phyloP scores from a whole-genome alignment of 177 flowering plant genomes.

The Vitis hybrid region DNA sequence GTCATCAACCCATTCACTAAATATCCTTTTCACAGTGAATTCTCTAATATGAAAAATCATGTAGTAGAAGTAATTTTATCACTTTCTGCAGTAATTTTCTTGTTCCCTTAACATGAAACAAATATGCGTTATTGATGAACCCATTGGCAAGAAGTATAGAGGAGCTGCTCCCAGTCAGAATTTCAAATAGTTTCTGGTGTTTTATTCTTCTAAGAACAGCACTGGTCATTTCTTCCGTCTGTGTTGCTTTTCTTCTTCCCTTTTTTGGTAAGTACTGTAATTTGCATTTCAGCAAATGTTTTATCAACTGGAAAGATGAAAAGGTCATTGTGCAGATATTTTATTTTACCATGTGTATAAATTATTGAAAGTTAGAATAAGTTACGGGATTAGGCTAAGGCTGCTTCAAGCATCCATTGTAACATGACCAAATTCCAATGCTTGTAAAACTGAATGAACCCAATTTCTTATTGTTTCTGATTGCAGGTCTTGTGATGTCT shows the following conservation, averaged over 20 bases:
- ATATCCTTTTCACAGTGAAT: slow-evolving; percentile 22
- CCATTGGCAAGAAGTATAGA: slow-evolving; percentile 86
- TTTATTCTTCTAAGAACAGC: slow-evolving; percentile 54
- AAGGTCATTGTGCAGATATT: too few species aligned
- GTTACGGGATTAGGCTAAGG: too few species aligned
- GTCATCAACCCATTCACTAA: slow-evolving; percentile 49
- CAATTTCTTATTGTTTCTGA: not conserved
- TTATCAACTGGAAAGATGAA: too few species aligned
- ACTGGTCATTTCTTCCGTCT: slow-evolving; percentile 68
- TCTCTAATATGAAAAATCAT: not conserved
- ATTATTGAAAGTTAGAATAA: too few species aligned
- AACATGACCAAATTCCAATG: not conserved
- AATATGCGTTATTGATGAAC: slow-evolving; percentile 74
- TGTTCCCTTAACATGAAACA: slow-evolving; percentile 49
- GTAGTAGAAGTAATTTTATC: not conserved
- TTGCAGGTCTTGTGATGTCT: slow-evolving; percentile 88
- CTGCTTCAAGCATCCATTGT: not conserved
- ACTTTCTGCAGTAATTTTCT: not conserved
- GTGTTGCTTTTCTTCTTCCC: slow-evolving; percentile 67
- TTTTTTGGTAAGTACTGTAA: slow-evolving; percentile 62
- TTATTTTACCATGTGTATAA: too few species aligned
- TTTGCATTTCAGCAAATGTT: not conserved
- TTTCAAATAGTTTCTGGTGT: slow-evolving; percentile 38
- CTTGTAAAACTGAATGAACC: not conserved
- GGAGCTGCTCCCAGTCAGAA: slow-evolving; percentile 61